These are phyloP conservation scores for Galerina marginata DNA, from an alignment of 768 basidiomycete genomes.

Conservation along the genomic window DNA sequence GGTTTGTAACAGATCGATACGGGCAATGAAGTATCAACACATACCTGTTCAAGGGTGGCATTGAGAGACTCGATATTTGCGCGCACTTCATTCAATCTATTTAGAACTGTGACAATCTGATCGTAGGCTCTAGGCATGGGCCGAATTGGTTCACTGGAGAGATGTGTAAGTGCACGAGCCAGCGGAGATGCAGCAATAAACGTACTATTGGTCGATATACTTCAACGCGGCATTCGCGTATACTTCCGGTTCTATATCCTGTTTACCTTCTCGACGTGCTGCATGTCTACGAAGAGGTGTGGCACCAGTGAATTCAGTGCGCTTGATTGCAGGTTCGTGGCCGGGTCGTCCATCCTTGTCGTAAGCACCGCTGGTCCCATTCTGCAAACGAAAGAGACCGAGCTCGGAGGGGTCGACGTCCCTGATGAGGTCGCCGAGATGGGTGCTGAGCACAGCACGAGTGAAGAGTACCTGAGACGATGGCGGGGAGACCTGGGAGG, in stretches of 20 bases:
- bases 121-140: conserved; percentile 57
- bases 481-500: conserved; percentile 35
- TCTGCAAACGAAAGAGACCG: conserved; percentile 70
- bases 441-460: conserved; percentile 62
- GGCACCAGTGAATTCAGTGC: conserved; percentile 70
- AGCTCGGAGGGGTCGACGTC: conserved; percentile 80
- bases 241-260: conserved; percentile 71
- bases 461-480: conserved; percentile 53
- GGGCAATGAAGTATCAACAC: background rate
- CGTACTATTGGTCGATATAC: conserved; percentile 80
- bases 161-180: conserved; percentile 10
- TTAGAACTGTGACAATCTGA: conserved; percentile 48
- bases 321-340: conserved; percentile 51
- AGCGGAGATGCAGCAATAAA: conserved; percentile 10
- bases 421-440: conserved; percentile 78
- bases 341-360: conserved; percentile 38
- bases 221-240: conserved; percentile 79
- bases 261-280: conserved; percentile 43
- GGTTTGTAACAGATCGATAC: background rate
- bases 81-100: conserved; percentile 43
- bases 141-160: conserved; percentile 43
- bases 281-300: conserved; percentile 65
- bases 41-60: conserved; percentile 21
- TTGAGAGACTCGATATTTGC: conserved; percentile 37
- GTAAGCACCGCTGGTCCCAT: conserved; percentile 26